These are phyloP conservation scores for Cordyceps pruinosa DNA, from an alignment of 2,329 filamentous ascomycete genomes.

Conservation along the genomic window DNA sequence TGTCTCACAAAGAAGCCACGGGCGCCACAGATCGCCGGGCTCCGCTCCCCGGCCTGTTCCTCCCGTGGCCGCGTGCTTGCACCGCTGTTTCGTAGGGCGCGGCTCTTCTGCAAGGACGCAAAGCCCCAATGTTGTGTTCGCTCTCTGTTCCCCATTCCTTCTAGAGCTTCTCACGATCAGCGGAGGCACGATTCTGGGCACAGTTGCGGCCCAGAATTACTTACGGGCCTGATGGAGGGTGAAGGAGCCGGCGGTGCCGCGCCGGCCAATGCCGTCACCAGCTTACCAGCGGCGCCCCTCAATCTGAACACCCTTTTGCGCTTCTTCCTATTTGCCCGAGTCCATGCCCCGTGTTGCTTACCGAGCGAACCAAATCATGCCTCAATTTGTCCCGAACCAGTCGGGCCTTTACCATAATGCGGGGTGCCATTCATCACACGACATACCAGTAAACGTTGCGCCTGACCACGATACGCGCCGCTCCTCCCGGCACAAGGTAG, in stretches of 20 bases:
- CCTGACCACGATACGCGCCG: neutral
- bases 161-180: neutral
- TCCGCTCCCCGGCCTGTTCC: no score
- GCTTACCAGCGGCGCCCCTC: neutral
- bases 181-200: neutral
- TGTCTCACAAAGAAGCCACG: no score
- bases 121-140: no score
- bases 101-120: no score
- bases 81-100: no score
- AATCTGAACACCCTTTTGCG: neutral
- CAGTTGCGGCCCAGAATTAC: neutral
- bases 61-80: no score
- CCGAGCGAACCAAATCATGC: neutral
- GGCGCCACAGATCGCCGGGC: no score
- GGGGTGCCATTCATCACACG: no score
- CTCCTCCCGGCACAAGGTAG: neutral
- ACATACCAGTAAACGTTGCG: neutral
- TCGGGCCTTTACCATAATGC: neutral
- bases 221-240: slow-evolving; percentile 4
- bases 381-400: neutral
- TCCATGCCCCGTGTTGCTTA: neutral
- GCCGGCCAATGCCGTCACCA: slow-evolving; percentile 7
- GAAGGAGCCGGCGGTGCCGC: slow-evolving; percentile 6
- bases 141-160: no score
- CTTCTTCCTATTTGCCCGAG: neutral